A percentile compares a stretch with the other conserved stretches of the same genome.
Evolutionary conservation across 1,284 basidiomycete genomes (phyloP).

Genomic region (Ceratobasidium sp.): DNA sequence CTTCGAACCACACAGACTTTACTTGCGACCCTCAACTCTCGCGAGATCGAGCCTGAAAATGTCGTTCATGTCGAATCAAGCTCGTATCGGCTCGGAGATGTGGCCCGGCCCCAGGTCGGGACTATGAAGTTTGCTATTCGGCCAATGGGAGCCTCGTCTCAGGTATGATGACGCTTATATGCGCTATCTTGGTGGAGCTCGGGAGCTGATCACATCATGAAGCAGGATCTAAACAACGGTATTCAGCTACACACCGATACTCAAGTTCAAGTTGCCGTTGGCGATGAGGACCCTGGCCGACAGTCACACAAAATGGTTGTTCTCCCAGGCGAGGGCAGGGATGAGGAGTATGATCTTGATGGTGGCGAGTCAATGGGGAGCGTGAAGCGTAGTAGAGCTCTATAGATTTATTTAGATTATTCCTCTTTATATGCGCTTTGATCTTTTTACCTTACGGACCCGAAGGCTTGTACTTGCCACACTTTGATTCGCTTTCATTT

Average conservation of each 20-base stretch:
- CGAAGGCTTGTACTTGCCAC: no score
- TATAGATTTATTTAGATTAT: not conserved
- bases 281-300: not conserved
- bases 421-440: not conserved
- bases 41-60: constrained; percentile 21
- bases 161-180: not conserved
- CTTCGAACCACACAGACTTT: not conserved
- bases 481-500: no score
- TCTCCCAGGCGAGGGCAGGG: not conserved
- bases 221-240: constrained; percentile 1
- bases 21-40: constrained; percentile 35
- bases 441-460: no score
- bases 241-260: constrained; percentile 3
- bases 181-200: not conserved
- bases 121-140: not conserved
- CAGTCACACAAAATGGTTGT: not conserved
- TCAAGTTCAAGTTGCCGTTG: not conserved
- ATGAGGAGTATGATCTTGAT: constrained; percentile 11
- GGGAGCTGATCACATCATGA: not conserved
- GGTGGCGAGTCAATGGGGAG: constrained; percentile 3
- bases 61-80: constrained; percentile 26
- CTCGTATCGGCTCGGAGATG: constrained; percentile 21
- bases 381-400: not conserved
- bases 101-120: not conserved
- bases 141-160: not conserved